Percentiles rank a stretch among this genome's conserved stretches.
phyloP scores from a whole-genome alignment of 768 basidiomycete genomes.

The Baorangia bicolor region DNA sequence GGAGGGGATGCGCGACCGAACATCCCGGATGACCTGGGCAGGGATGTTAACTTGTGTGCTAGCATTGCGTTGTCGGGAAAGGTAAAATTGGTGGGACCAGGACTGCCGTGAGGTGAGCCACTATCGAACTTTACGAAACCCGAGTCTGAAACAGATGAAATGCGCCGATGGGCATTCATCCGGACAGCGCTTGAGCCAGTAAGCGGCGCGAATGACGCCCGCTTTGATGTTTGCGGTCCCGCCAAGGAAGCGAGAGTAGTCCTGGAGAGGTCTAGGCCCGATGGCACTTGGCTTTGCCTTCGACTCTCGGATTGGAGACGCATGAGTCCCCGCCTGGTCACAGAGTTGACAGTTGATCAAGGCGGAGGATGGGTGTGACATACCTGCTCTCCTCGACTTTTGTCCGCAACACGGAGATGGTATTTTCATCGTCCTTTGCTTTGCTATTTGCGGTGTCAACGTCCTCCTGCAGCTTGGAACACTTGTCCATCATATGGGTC shows the following conservation, averaged over 20 bases:
- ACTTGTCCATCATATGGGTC: constrained; percentile 64
- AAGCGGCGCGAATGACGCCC: constrained; percentile 74
- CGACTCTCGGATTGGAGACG: constrained; percentile 77
- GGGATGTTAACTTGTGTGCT: constrained; percentile 24
- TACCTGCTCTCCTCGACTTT: constrained; percentile 89
- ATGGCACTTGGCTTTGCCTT: constrained; percentile 53
- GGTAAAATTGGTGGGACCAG: constrained; percentile 36
- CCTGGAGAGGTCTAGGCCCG: constrained; percentile 55
- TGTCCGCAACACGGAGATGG: constrained; percentile 69
- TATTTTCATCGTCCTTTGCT: constrained; percentile 71
- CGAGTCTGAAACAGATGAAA: constrained; percentile 74
- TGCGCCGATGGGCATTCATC: constrained; percentile 59
- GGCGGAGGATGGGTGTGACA: constrained; percentile 15
- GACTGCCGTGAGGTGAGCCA: constrained; percentile 31
- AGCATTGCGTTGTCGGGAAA: constrained; percentile 32
- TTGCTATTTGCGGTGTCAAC: constrained; percentile 50
- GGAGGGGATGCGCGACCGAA: constrained; percentile 53
- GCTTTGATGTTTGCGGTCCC: constrained; percentile 57
- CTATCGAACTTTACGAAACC: constrained; percentile 37
- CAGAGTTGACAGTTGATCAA: constrained; percentile 5
- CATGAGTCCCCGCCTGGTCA: constrained; percentile 76
- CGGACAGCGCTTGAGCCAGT: constrained; percentile 52
- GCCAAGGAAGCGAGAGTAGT: constrained; percentile 39
- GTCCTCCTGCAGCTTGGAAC: constrained; percentile 54
- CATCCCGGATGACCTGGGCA: constrained; percentile 45